phyloP scores from a whole-genome alignment of 768 basidiomycete genomes.

The Gyrodon lividus region DNA sequence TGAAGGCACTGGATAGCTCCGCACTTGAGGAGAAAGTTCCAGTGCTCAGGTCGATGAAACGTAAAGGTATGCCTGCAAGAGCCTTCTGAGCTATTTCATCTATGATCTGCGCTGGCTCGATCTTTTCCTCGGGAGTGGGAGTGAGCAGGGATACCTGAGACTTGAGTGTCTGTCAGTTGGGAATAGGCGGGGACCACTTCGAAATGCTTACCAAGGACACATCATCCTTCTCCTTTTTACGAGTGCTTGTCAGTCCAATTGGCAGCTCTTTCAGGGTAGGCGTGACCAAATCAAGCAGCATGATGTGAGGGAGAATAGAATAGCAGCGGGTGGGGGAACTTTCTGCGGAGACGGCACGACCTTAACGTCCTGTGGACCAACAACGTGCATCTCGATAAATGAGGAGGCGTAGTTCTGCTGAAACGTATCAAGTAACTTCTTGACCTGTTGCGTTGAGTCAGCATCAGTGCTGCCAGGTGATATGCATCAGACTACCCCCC shows the following conservation, averaged over 20 bases:
- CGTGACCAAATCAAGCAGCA: constrained; percentile 3
- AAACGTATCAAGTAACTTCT: too few relatives aligned
- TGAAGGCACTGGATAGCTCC: constrained; percentile 19
- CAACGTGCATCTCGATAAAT: too few relatives aligned
- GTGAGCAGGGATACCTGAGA: too few relatives aligned
- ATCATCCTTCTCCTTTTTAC: background rate
- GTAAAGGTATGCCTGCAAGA: constrained; percentile 21
- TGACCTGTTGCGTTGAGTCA: too few relatives aligned
- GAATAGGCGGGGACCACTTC: background rate
- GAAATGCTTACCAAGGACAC: constrained; percentile 6
- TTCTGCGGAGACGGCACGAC: too few relatives aligned
- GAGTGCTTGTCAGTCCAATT: background rate
- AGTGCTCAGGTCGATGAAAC: constrained; percentile 20
- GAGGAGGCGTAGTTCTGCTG: too few relatives aligned
- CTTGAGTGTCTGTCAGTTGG: background rate
- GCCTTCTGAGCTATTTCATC: constrained; percentile 19
- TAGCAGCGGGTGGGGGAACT: constrained; percentile 8
- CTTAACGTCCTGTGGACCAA: background rate
- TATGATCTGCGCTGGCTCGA: constrained; percentile 9
- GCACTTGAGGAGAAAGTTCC: constrained; percentile 18
- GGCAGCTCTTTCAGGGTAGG: constrained; percentile 2
- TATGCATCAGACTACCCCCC: too few relatives aligned
- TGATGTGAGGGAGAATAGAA: constrained; percentile 7
- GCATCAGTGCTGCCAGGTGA: too few relatives aligned
- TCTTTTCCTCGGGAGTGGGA: constrained; percentile 7